Base-by-base conservation (phyloP, 768 basidiomycete genomes). In the Cystofilobasidium bisporidii region DNA sequence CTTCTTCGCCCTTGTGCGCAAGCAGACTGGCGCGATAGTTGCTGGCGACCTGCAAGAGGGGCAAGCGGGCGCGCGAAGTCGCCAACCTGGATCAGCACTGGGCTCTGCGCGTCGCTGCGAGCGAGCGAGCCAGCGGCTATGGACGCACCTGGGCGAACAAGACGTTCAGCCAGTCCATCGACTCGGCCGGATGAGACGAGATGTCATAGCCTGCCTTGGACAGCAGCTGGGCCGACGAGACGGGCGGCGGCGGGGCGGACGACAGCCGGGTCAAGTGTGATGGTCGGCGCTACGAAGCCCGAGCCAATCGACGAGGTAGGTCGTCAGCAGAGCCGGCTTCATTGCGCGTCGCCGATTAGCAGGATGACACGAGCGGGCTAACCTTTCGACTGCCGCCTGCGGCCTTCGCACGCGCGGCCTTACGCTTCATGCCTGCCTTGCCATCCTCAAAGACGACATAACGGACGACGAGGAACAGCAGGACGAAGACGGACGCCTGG, bases 361-460 rank as follows among this genome's bases (percentile, higher is more conserved):
- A n/a, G n/a, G n/a, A n/a, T n/a, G n/a, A n/a, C n/a, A n/a, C n/a
- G n/a, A n/a, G n/a, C n/a, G n/a, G n/a, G n/a, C n/a, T n/a, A n/a
- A 56, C 53, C 30, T 56, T 17, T 17, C 28, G 53, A 15, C n/a
- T 24, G 28, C 10, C 53, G 8, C n/a, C 18, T 2, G 50, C 50
- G 3, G 43, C 50, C 26, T 18, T 11, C 9, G 53, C 47, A 11
- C 53, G 53, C 53, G 30, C 53, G 6, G 53, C 53, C 30, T 30
- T 2, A 14, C 53, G 53, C 30, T 56, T 56, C 9, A 30, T 2
- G 53, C 53, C 53, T 2, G 53, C 53, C 18, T 56, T 56, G 59
- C 77, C 70, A 9, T 88, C 84, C 72, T 96, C 90, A 70, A 99
- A 86, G 75, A 99, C 96, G 65, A 98, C 85, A 79, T 96, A 98